Evolutionary conservation across 1,284 basidiomycete genomes (phyloP), one percentile per base, ranked within the genome.

Genomic region (Agroathelia rolfsii): DNA sequence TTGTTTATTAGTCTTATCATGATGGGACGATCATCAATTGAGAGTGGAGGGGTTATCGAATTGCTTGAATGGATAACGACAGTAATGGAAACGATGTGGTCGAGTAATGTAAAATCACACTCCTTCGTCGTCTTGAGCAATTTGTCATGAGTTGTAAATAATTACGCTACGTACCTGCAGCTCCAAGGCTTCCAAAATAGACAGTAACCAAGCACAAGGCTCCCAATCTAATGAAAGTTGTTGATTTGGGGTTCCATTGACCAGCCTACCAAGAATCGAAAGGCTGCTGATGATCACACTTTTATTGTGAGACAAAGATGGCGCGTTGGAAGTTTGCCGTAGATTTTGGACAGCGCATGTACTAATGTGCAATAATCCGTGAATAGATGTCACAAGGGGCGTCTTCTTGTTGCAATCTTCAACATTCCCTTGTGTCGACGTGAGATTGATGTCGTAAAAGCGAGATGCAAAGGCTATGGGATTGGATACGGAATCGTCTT

Each of bases 51-150:
- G 36, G 64, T 48, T 10, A 88, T 41, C 24, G 52, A 54, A 20
- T 53, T 52, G 2, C 66, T 62, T 33, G 64, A 62, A 36, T 78
- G 64, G 6, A 88, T 51, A 4, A 67, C 64, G 10, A 81, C 53
- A 1, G 76, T 55, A 8, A 81, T 51, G 7, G 69, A 66, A 11
- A 87, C 64, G 11, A 79, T 59, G 16, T 71, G 66, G 36, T 86
- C 77, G 10, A 88, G 72, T 1, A 72, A 58, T 4, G 66, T 61
- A 44, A 89, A 88, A 28, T 72, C n/a, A n/a, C n/a, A n/a, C n/a
- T n/a, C n/a, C n/a, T n/a, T 73, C n/a, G 66, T n/a, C n/a, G n/a
- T n/a, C n/a, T n/a, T n/a, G n/a, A n/a, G n/a, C n/a, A n/a, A n/a
- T n/a, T n/a, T n/a, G n/a, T n/a, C n/a, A 15, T 7, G 25, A 30